Conservation (phyloP, 495 filamentous ascomycete genomes). For the Choiromyces venosus region DNA sequence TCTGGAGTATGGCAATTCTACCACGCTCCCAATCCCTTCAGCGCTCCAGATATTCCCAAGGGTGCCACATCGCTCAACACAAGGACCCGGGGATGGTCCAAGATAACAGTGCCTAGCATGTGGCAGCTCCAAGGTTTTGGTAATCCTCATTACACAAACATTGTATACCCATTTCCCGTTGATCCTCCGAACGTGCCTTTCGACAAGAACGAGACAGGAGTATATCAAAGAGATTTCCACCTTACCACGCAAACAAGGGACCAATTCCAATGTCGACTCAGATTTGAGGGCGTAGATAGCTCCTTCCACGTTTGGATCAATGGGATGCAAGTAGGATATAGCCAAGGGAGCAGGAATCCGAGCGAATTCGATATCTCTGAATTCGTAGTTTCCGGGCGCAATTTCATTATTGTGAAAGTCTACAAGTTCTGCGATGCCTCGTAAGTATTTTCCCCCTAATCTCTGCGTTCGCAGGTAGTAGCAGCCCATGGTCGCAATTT, state of each 20-base stretch:
- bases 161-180: slow-evolving; percentile 58
- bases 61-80: slow-evolving; percentile 27
- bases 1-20: slow-evolving; percentile 60
- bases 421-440: slow-evolving; percentile 58
- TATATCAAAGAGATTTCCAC: slow-evolving; percentile 53
- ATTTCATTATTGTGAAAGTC: slow-evolving; percentile 54
- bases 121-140: slow-evolving; percentile 67
- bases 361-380: slow-evolving; percentile 58
- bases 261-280: slow-evolving; percentile 52
- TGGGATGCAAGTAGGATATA: slow-evolving; percentile 55
- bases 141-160: slow-evolving; percentile 60
- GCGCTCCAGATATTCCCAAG: slow-evolving; percentile 47
- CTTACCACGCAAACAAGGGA: slow-evolving; percentile 46
- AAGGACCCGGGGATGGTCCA: slow-evolving; percentile 47
- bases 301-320: slow-evolving; percentile 64
- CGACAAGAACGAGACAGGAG: slow-evolving; percentile 57
- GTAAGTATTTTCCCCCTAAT: slow-evolving; percentile 17
- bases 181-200: slow-evolving; percentile 56
- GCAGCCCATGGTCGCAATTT: too few relatives aligned
- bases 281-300: slow-evolving; percentile 64
- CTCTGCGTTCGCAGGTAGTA: slow-evolving; percentile 1
- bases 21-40: slow-evolving; percentile 49
- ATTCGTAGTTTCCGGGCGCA: slow-evolving; percentile 46
- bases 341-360: slow-evolving; percentile 60
- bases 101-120: slow-evolving; percentile 60